These are phyloP conservation scores for Fagopyrum homotropicum DNA, from an alignment of 148 eudicot species.

Conservation along the genomic window DNA sequence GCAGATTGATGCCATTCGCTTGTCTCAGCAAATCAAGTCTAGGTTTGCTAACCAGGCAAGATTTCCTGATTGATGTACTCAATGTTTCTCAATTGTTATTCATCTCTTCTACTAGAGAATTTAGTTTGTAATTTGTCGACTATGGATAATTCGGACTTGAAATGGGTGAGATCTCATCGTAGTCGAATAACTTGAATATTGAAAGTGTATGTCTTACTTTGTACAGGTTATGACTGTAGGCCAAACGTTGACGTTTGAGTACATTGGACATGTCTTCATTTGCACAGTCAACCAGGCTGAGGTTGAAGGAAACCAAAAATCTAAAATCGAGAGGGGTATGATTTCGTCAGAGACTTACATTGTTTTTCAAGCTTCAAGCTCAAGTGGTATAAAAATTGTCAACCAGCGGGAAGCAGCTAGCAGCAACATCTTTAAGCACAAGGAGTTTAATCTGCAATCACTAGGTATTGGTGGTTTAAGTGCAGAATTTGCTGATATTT, in stretches of 20 bases:
- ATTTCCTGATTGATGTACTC: conserved; percentile 11
- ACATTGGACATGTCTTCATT: conserved; percentile 62
- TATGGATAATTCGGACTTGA: background rate
- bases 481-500: conserved; percentile 94
- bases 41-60: conserved; percentile 74
- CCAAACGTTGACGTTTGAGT: conserved; percentile 79
- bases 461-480: conserved; percentile 94
- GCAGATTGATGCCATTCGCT: conserved; percentile 74
- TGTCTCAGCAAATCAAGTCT: conserved; percentile 56
- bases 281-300: conserved; percentile 79
- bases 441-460: conserved; percentile 84
- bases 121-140: background rate
- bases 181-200: conserved; percentile 4
- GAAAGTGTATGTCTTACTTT: background rate
- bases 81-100: background rate
- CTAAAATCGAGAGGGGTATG: conserved; percentile 71
- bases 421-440: conserved; percentile 87
- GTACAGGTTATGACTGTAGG: conserved; percentile 87
- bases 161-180: background rate
- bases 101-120: conserved; percentile 2
- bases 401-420: conserved; percentile 96
- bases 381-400: conserved; percentile 89
- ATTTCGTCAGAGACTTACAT: conserved; percentile 73
- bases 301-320: conserved; percentile 59
- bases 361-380: conserved; percentile 71